Conservation (phyloP, 2,329 filamentous ascomycete genomes). For the Neonectria punicea region DNA sequence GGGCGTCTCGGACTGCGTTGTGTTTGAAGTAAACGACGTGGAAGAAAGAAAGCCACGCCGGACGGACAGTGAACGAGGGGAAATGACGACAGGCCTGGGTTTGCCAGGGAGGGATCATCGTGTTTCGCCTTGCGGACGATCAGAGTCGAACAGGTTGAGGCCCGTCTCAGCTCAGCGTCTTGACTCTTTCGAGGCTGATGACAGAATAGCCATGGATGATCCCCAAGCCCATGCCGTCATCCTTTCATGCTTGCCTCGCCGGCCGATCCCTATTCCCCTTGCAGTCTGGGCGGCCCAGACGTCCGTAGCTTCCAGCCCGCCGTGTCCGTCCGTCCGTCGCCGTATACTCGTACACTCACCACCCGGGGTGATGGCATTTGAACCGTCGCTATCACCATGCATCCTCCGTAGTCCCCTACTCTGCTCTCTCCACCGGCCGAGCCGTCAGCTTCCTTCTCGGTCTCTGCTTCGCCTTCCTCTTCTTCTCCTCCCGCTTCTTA, state of each 20-base stretch:
- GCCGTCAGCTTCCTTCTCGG: neutral
- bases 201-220: neutral
- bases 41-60: neutral
- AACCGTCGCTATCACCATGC: conserved; percentile 6
- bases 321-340: neutral
- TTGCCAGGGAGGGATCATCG: neutral
- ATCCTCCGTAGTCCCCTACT: neutral
- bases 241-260: neutral
- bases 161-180: neutral
- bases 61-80: neutral
- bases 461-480: neutral
- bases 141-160: neutral
- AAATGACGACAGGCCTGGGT: neutral
- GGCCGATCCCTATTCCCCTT: neutral
- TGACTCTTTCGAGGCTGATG: neutral
- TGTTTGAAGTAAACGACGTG: neutral
- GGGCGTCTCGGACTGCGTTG: neutral
- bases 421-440: neutral
- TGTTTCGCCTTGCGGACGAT: conserved; percentile 5
- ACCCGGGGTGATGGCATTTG: conserved; percentile 8
- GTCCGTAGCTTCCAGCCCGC: neutral
- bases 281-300: neutral
- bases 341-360: neutral
- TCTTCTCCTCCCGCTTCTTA: neutral
- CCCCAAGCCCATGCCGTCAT: neutral